Evolutionary conservation across 2,329 filamentous ascomycete genomes (phyloP), one percentile per base, ranked within the genome.

Genomic region (Emergomyces orientalis): DNA sequence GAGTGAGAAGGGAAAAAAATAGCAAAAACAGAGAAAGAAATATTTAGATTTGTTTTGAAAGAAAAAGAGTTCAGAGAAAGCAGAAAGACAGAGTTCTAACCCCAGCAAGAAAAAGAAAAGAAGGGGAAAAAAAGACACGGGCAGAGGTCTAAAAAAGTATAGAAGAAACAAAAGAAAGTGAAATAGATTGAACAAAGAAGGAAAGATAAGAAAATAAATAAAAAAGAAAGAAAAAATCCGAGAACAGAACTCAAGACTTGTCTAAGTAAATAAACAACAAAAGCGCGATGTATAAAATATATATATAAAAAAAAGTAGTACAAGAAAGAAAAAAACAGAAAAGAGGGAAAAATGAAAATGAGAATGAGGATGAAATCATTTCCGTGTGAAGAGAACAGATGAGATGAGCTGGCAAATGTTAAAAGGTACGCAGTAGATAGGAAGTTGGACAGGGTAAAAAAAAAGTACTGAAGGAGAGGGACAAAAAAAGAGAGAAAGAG

Each of bases 271-370:
- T 55, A n/a, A 34, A 34, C 22, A 11, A 37, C 17, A 9, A 13
- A 4, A n/a, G 2, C n/a, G 13, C 9, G 17, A 41, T n/a, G n/a
- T n/a, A 4, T 3, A 25, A 25, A 19, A 22, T 47, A 13, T 17
- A 13, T 7, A 30, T 37, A 19, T n/a, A 67, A 59, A 62, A 62
- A 65, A 56, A 37, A 37, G 57, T 37, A 61, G 51, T 63, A 63
- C 58, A 30, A 57, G 64, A 66, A 67, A 19, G 32, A 62, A 62
- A 65, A 65, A 57, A 63, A 60, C n/a, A 41, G 64, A 63, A 54
- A 64, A 61, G 55, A 63, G 62, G 62, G 59, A 37, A 60, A 59
- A 58, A 64, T 39, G 58, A 65, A 61, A 60, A 60, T 25, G 22
- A 66, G 41, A 55, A 60, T 25, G 30, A 66, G 41, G 52, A 14